Percentiles rank a stretch among this genome's conserved stretches.
These are phyloP conservation scores for Coemansia sp. DNA, from an alignment of 192 early-diverging fungal species.

Conservation along the genomic window DNA sequence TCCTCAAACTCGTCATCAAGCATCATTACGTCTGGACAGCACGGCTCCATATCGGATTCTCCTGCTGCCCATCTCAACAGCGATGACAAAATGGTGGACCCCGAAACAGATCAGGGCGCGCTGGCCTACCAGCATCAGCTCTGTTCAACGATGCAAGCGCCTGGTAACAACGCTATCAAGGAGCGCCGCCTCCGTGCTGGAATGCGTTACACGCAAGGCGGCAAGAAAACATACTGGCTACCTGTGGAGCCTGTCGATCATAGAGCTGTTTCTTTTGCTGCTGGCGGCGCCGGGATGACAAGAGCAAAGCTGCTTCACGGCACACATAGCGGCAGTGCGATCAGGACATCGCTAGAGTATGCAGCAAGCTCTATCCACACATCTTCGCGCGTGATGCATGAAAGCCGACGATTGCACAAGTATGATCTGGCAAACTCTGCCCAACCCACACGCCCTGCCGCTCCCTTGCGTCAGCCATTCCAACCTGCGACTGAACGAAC, in stretches of 20 bases:
- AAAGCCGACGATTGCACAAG: conserved; percentile 32
- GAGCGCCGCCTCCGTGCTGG: conserved; percentile 55
- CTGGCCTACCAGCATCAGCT: neutral
- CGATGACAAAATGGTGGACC: neutral
- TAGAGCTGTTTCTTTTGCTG: conserved; percentile 42
- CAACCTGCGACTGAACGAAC: conserved; percentile 37
- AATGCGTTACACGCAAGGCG: conserved; percentile 57
- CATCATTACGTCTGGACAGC: conserved; percentile 5
- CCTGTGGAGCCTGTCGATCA: conserved; percentile 52
- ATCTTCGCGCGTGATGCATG: conserved; percentile 35
- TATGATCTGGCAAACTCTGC: conserved; percentile 11
- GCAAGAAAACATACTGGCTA: conserved; percentile 57
- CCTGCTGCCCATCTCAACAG: neutral
- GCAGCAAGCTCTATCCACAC: conserved; percentile 42
- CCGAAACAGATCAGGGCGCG: neutral
- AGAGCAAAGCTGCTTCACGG: conserved; percentile 31
- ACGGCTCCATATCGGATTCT: neutral
- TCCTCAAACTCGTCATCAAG: conserved; percentile 20
- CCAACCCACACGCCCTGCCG: conserved; percentile 1
- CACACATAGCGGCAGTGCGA: conserved; percentile 11
- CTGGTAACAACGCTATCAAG: conserved; percentile 32
- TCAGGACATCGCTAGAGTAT: conserved; percentile 13
- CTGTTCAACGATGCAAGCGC: neutral
- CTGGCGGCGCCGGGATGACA: conserved; percentile 33
- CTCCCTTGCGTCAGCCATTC: neutral